Percentiles rank a stretch among this genome's conserved stretches.
Conservation (phyloP, 768 basidiomycete species). For the Boletus subparvulus region DNA sequence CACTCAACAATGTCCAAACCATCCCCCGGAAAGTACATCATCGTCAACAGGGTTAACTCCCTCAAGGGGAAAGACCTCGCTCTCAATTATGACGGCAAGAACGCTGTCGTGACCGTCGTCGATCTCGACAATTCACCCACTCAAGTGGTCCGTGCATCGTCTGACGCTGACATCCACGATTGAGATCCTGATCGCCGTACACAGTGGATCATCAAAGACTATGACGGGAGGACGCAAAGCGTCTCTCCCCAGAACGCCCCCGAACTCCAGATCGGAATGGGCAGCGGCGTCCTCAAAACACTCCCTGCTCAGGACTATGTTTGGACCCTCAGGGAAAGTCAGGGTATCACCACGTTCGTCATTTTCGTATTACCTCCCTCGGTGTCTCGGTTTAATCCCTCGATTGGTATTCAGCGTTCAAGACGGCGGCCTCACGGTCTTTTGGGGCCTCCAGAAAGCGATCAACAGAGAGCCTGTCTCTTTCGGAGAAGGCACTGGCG, state of each 20-base stretch:
- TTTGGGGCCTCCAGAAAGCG: neutral
- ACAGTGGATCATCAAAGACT: neutral
- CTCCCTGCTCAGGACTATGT: neutral
- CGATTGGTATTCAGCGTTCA: neutral
- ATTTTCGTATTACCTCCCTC: neutral
- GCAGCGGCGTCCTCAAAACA: neutral
- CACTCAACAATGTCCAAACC: neutral
- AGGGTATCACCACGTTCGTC: neutral
- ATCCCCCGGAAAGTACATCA: neutral
- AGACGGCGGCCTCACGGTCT: neutral
- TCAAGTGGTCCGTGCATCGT: neutral
- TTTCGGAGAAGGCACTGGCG: neutral
- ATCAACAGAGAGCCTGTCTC: neutral
- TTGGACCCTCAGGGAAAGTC: neutral
- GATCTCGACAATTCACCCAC: neutral
- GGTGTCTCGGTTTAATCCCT: neutral
- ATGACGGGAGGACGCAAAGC: neutral
- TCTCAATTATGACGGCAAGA: neutral
- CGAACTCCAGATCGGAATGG: neutral
- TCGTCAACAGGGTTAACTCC: neutral
- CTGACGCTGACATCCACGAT: neutral
- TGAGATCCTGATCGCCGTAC: neutral
- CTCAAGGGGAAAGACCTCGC: neutral
- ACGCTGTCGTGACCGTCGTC: neutral
- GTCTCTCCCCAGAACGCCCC: neutral